Base-by-base conservation (phyloP, 2,329 filamentous ascomycete genomes). In the Cercospora sp. region DNA sequence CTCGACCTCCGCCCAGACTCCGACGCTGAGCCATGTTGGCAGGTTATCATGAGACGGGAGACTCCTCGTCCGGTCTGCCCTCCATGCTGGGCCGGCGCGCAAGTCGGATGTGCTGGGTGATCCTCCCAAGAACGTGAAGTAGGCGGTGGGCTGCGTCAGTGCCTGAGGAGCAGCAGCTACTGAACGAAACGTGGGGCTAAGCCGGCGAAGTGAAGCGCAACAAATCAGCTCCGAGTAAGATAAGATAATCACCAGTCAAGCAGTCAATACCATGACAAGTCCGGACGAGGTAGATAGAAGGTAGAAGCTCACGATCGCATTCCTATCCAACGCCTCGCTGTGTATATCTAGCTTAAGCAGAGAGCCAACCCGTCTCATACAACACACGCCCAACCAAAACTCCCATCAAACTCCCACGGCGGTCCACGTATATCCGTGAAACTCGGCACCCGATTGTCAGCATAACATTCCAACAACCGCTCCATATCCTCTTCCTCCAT, bases 401-500 rank as follows among this genome's bases (percentile, higher is more conserved):
- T 82, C 2, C 83, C 83, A 69, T 85, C 82, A 65, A 83, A 84
- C 33, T 75, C 68, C 68, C 74, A 78, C 9, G 80, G 77, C 45
- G 51, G 33, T 78, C 72, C 68, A 82, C 80, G 48, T 6, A 85
- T 74, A 55, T 83, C 74, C 5, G 79, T 78, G 30, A 84, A 76
- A 26, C 74, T 80, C 3, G 83, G 83, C 9, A 84, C 78, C 12
- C 77, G 75, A 45, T 81, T 79, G 1, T 82, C 80, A 65, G 78
- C 79, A 75, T 96, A 97, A 77, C 89, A 94, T n/a, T 84, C 83
- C 42, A 98, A 81, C n/a, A 98, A 82, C 64, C 85, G 86, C 65
- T 91, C 89, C 91, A 98, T 97, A 75, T 85, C 94, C 74, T 90
- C 87, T 61, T 95, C 91, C 20, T 87, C 88, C 85, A 98, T 89